A percentile compares a stretch with the other conserved stretches of the same genome.
These are phyloP conservation scores for Trichoderma breve DNA, from an alignment of 2,329 filamentous ascomycete species.

Conservation along the genomic window DNA sequence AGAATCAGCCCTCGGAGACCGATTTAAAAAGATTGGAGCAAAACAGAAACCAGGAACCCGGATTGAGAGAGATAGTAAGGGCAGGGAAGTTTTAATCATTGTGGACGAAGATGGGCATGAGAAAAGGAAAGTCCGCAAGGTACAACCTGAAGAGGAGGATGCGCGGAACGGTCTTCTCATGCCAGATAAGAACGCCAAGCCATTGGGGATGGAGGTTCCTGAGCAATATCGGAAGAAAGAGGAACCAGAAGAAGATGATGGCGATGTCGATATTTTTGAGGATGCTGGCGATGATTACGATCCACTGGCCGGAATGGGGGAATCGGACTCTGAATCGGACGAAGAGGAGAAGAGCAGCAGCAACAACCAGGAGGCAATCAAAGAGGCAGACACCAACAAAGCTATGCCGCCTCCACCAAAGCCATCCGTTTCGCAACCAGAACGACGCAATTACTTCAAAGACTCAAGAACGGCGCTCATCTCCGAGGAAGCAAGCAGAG, in stretches of 20 bases:
- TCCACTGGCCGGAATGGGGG: conserved; percentile 59
- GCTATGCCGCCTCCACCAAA: conserved; percentile 49
- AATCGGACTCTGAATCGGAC: conserved; percentile 45
- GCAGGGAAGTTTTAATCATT: conserved; percentile 63
- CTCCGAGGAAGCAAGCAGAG: conserved; percentile 50
- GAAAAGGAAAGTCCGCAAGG: conserved; percentile 61
- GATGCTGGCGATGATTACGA: conserved; percentile 66
- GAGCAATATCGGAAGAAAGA: conserved; percentile 53
- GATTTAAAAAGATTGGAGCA: conserved; percentile 64
- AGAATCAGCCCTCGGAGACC: conserved; percentile 53
- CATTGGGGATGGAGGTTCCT: conserved; percentile 65
- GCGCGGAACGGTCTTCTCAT: conserved; percentile 45
- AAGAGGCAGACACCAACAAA: conserved; percentile 25
- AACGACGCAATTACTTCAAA: conserved; percentile 61
- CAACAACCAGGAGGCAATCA: conserved; percentile 28
- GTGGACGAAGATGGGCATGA: conserved; percentile 65
- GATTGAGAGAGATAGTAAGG: conserved; percentile 60
- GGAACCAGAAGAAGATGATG: conserved; percentile 49
- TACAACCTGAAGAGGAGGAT: conserved; percentile 40
- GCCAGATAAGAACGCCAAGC: conserved; percentile 55
- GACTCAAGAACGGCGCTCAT: conserved; percentile 55
- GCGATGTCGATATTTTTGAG: conserved; percentile 64
- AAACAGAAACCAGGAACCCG: conserved; percentile 53
- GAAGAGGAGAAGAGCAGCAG: conserved; percentile 40
- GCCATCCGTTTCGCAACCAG: conserved; percentile 35